Evolutionary conservation across 805 yeast species (phyloP), one percentile per base, ranked within the genome.

Genomic region (Barnettozyma sp.): DNA sequence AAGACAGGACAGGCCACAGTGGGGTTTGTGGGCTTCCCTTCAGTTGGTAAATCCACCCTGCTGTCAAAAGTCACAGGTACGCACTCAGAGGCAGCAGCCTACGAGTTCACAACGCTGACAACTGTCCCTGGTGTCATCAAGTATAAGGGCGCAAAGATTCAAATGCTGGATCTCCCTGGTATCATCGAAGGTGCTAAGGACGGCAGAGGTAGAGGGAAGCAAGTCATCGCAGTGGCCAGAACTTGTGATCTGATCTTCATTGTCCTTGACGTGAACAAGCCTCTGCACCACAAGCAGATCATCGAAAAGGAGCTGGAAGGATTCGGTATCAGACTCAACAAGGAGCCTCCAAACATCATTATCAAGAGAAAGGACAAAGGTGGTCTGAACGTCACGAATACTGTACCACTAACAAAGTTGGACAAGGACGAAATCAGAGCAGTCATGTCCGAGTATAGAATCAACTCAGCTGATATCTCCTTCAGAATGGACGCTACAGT

Each of bases 211-310:
- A 72, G 94, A 70, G 94, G 94, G 71, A 81, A 74, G 50, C 98
- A 92, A 64, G 98, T 92, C 38, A 92, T 92, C 63, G 98, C 98
- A 2, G 98, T 92, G 41, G 97, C 97, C n/a, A 76, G 98, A 62
- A 86, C 97, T 3, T 94, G 96, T 58, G 88, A 92, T 58, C 67
- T 92, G 52, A 73, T 92, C 34, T 92, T 92, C 60, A 84, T 92
- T 56, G 95, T 92, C 4, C 67, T 92, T 54, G 99, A 92, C 59
- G 98, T 92, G 38, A 86, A 87, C 63, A 92, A 92, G 57, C 98
- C 98, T 4, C 70, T 92, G 50, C 88, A 82, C 44, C 97, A 92
- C 62, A 92, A 92, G 56, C 82, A 79, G 57, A 82, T 92, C 54
- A 87, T 92, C 42, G 99, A 92, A 63, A 77, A 81, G 50, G 99